Base-by-base conservation (phyloP, 2,329 filamentous ascomycete genomes). In the Metarhizium humberi region DNA sequence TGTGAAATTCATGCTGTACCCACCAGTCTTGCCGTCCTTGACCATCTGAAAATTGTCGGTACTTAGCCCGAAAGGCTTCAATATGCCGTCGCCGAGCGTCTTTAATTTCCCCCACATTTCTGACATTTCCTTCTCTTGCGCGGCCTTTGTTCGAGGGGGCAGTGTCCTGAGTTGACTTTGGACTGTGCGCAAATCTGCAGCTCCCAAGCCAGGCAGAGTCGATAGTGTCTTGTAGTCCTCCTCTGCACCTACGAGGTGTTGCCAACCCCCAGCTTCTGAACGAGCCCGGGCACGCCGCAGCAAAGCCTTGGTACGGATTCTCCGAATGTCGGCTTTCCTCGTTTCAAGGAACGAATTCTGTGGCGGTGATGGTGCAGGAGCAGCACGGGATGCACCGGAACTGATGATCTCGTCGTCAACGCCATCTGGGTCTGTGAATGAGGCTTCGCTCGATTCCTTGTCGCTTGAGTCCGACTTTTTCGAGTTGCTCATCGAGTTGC, bases 41-140 rank as follows among this genome's bases (percentile, higher is more conserved):
- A 87, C 84, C 78, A 97, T 95, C 60, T 96, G 85, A 67, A 99
- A 97, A 69, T 95, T 96, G 49, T 95, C 86, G 11, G 94, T 97
- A 57, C 88, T 95, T 62, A 99, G 72, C 1, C 94, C 94, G 75
- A 97, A 97, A 0, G 92, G 92, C 67, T 88, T 95, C 52, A 99
- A 69, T 16, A 99, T 83, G 1, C 91, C 90, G 67, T 99, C 96
- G 0, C 94, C 94, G 57, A 99, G 75, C 71, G 88, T 85, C 68
- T 95, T 96, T 63, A 99, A 73, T 74, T 97, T 96, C 18, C 87
- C 89, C 91, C 96, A 95, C 91, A 97, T 96, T 73, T 99, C 92
- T 3, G 81, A 86, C 81, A 94, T 90, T 49, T 99, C 94, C 62
- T 80, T 81, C 66, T 96, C 87, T 72, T 91, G 90, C 1, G 92